Percentiles rank a stretch among this genome's conserved stretches.
phyloP scores from a whole-genome alignment of 495 filamentous ascomycete species.

The Eremomyces bilateralis region DNA sequence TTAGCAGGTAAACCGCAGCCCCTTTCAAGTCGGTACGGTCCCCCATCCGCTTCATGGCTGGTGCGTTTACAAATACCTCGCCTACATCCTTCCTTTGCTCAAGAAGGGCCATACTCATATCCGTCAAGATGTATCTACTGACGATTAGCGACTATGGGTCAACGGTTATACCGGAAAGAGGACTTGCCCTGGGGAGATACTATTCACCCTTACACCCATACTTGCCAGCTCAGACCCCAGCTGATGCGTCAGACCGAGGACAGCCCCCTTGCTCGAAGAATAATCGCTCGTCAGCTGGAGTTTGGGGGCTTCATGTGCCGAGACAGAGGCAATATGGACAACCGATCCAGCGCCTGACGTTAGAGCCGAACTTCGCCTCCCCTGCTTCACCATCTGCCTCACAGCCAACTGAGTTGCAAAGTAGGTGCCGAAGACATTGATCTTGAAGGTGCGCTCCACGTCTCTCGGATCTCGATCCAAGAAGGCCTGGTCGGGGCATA shows the following conservation, averaged over 20 bases:
- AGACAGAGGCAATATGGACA: conserved; percentile 10
- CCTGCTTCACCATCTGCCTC: conserved; percentile 6
- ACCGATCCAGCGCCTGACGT: conserved; percentile 5
- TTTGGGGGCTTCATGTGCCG: conserved; percentile 6
- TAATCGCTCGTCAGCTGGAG: conserved; percentile 5
- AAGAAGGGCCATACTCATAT: conserved; percentile 4
- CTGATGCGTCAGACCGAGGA: not conserved
- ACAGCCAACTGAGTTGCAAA: conserved; percentile 8
- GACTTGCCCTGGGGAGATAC: conserved; percentile 8
- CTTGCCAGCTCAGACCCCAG: conserved; percentile 8
- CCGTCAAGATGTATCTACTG: conserved; percentile 2
- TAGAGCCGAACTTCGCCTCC: not conserved
- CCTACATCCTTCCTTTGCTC: conserved; percentile 1
- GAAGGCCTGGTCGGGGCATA: conserved; percentile 9
- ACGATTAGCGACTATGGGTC: not conserved
- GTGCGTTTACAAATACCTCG: conserved; percentile 1
- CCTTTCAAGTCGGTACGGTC: conserved; percentile 7
- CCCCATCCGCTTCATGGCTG: conserved; percentile 3
- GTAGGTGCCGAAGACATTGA: conserved; percentile 10
- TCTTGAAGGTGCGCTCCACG: conserved; percentile 4
- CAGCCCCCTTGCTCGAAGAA: conserved; percentile 3
- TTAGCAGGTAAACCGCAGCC: conserved; percentile 3
- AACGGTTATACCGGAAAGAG: not conserved
- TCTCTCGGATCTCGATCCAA: conserved; percentile 5
- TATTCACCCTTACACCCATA: conserved; percentile 10